A percentile compares a stretch with the other conserved stretches of the same genome.
Evolutionary conservation across 108 stramenopile species (phyloP).

Genomic region (Cyclostephanos tholiformis): DNA sequence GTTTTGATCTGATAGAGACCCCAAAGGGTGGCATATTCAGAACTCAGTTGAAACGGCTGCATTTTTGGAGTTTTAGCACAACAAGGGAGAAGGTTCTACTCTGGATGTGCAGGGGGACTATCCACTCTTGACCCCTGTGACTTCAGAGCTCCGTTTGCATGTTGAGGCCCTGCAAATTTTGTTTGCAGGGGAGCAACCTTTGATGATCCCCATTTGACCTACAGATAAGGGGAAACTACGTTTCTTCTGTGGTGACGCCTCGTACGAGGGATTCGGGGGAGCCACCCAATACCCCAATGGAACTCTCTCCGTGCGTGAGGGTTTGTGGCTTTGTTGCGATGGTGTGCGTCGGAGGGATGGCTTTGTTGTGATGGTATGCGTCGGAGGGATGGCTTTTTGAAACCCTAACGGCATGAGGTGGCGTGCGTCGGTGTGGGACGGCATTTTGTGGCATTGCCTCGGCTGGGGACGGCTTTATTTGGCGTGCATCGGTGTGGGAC

Average conservation of each 20-base stretch:
- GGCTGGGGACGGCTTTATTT: too few relatives aligned
- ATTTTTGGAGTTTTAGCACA: background rate
- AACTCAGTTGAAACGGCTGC: slow-evolving; percentile 8
- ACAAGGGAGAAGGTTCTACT: background rate
- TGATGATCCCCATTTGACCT: slow-evolving; percentile 5
- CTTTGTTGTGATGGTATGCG: too few relatives aligned
- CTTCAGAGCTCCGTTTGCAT: slow-evolving; percentile 16
- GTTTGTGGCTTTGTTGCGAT: too few relatives aligned
- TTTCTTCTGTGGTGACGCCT: slow-evolving; percentile 17
- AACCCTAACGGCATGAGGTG: too few relatives aligned
- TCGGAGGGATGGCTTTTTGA: too few relatives aligned
- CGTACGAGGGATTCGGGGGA: slow-evolving; percentile 23
- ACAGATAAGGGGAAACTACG: slow-evolving; percentile 10
- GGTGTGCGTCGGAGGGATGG: too few relatives aligned
- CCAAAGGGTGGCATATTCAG: slow-evolving; percentile 20
- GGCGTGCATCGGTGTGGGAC: too few relatives aligned
- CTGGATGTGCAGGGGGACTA: slow-evolving; percentile 1
- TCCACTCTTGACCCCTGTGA: slow-evolving; percentile 14
- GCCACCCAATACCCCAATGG: slow-evolving; percentile 18
- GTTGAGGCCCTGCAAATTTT: slow-evolving; percentile 5
- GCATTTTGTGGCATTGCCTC: too few relatives aligned
- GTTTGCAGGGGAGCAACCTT: slow-evolving; percentile 6
- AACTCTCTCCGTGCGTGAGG: slow-evolving; percentile 13
- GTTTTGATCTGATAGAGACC: slow-evolving; percentile 15
- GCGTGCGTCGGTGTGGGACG: too few relatives aligned